Evolutionary conservation across 192 early-diverging fungal species (phyloP).

Genomic region (Podila epigama): DNA sequence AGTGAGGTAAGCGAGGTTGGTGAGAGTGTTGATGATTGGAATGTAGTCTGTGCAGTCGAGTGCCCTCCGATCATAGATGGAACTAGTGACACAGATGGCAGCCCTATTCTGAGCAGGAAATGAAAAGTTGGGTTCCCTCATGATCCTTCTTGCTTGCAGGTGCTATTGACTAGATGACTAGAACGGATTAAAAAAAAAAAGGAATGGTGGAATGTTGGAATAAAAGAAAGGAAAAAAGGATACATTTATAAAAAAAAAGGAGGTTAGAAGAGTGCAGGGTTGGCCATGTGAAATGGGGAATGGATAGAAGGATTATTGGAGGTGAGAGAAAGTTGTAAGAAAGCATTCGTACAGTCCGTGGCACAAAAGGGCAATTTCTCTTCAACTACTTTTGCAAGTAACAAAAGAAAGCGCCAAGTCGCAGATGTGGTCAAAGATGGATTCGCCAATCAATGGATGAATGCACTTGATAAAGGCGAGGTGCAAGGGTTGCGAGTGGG

Average conservation of each 20-base stretch:
- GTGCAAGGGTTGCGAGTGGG: neutral
- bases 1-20: constrained; percentile 88
- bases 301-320: neutral
- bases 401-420: neutral
- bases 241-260: neutral
- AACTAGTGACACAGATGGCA: constrained; percentile 77
- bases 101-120: constrained; percentile 82
- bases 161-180: constrained; percentile 13
- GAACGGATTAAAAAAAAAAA: constrained; percentile 8
- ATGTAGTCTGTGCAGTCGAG: constrained; percentile 89
- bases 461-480: neutral
- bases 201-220: neutral
- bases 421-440: neutral
- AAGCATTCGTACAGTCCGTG: neutral
- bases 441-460: neutral
- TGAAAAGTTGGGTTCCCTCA: constrained; percentile 87
- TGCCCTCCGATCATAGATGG: constrained; percentile 93
- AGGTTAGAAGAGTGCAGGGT: neutral
- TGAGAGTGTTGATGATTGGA: constrained; percentile 88
- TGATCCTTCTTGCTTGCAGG: constrained; percentile 28
- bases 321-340: neutral
- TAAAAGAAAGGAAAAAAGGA: neutral
- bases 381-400: too few relatives aligned
- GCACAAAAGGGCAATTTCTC: too few relatives aligned
- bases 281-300: too few relatives aligned